A percentile compares a stretch with the other conserved stretches of the same genome.
These are phyloP conservation scores for Fistulinella cinereoalba DNA, from an alignment of 1,284 basidiomycete genomes.

Conservation along the genomic window DNA sequence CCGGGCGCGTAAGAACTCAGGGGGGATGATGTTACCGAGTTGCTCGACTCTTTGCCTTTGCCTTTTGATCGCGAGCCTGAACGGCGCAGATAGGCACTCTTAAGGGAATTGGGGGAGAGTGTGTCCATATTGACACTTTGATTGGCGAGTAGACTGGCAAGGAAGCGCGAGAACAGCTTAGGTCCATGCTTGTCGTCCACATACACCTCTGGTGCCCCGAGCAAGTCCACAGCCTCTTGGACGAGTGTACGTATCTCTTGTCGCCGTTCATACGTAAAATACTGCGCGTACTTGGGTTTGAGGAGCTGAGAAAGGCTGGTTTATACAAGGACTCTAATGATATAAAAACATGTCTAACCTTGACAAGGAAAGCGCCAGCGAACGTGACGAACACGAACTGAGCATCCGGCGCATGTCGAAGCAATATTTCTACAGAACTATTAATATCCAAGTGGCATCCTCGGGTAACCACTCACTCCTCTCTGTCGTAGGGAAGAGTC, in stretches of 20 bases:
- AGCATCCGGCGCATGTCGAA: slow-evolving; percentile 77
- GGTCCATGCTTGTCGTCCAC: slow-evolving; percentile 76
- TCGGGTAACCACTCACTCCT: slow-evolving; percentile 43
- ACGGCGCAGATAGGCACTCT: slow-evolving; percentile 7
- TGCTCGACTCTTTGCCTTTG: slow-evolving; percentile 8
- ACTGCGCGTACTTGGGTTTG: slow-evolving; percentile 65
- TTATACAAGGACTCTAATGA: neutral
- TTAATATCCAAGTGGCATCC: neutral
- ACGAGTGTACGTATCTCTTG: slow-evolving; percentile 58
- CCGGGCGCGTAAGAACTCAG: slow-evolving; percentile 3
- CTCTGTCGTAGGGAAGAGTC: slow-evolving; percentile 50
- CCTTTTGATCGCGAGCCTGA: slow-evolving; percentile 14
- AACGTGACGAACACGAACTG: slow-evolving; percentile 85
- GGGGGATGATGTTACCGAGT: slow-evolving; percentile 11
- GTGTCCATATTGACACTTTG: slow-evolving; percentile 47
- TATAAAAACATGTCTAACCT: slow-evolving; percentile 41
- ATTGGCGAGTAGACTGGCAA: slow-evolving; percentile 61
- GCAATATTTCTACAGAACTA: slow-evolving; percentile 45
- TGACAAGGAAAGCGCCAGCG: slow-evolving; percentile 76
- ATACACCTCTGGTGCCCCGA: slow-evolving; percentile 61
- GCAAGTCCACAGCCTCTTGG: slow-evolving; percentile 60
- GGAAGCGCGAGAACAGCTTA: slow-evolving; percentile 71
- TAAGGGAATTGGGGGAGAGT: slow-evolving; percentile 24
- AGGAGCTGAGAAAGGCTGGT: slow-evolving; percentile 49
- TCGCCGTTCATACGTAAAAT: slow-evolving; percentile 56